These are phyloP conservation scores for Styphnolobium japonicum DNA, from an alignment of 306 rosid genomes.

Conservation along the genomic window DNA sequence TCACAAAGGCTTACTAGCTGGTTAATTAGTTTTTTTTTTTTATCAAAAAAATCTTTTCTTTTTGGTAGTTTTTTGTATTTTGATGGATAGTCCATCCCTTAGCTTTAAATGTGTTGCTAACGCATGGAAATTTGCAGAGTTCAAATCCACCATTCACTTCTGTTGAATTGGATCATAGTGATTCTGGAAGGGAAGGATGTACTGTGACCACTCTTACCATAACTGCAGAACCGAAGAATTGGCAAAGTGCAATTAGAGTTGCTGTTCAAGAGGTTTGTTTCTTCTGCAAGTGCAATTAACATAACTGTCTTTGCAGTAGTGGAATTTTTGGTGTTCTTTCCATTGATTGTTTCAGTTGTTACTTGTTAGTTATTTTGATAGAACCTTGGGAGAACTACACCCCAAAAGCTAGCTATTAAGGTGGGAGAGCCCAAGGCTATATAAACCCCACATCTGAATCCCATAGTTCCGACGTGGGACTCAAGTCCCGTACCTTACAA, in stretches of 20 bases:
- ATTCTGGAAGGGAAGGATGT: constrained; percentile 99
- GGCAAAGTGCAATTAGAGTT: constrained; percentile 88
- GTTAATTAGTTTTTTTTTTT: background rate
- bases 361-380: background rate
- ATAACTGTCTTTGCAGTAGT: constrained; percentile 2
- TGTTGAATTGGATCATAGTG: constrained; percentile 97
- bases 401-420: too few relatives aligned
- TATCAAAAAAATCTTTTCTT: background rate
- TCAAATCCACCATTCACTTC: constrained; percentile 98
- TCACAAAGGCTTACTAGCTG: background rate
- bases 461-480: too few relatives aligned
- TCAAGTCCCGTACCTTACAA: too few relatives aligned
- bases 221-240: constrained; percentile 93
- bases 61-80: constrained; percentile 11
- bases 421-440: too few relatives aligned
- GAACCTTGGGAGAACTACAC: too few relatives aligned
- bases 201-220: constrained; percentile 98
- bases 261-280: constrained; percentile 94
- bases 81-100: constrained; percentile 1
- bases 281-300: constrained; percentile 26
- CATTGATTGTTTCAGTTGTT: constrained; percentile 11
- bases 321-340: background rate
- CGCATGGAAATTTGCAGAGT: constrained; percentile 59
- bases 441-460: too few relatives aligned
- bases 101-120: constrained; percentile 29